Conservation (phyloP, 768 basidiomycete species). For the Phlebiopsis gigantea region DNA sequence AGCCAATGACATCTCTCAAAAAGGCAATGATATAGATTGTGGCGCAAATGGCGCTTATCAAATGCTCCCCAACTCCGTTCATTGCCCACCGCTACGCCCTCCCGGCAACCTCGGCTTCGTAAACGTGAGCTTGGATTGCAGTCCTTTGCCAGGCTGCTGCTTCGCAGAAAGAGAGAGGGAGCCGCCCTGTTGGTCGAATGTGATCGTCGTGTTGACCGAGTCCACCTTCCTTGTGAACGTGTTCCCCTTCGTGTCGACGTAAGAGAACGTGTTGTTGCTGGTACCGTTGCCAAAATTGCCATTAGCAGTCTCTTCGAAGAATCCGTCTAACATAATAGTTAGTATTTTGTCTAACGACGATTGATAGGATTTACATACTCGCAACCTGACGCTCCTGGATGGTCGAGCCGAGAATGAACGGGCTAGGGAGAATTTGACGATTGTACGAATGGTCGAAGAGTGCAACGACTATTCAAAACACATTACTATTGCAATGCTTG, state of each 20-base stretch:
- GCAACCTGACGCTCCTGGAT: slow-evolving; percentile 28
- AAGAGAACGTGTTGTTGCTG: slow-evolving; percentile 62
- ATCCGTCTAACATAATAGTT: slow-evolving; percentile 36
- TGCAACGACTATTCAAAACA: slow-evolving; percentile 40
- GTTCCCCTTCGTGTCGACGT: slow-evolving; percentile 53
- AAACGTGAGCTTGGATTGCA: slow-evolving; percentile 7
- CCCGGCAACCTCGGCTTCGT: slow-evolving; percentile 34
- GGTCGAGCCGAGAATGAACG: slow-evolving; percentile 52
- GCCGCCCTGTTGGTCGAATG: slow-evolving; percentile 52
- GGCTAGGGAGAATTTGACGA: slow-evolving; percentile 50
- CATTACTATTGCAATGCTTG: background rate
- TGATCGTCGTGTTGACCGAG: slow-evolving; percentile 57
- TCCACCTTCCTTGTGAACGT: slow-evolving; percentile 58
- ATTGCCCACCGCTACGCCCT: slow-evolving; percentile 21
- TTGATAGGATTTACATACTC: background rate
- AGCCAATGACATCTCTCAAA: background rate
- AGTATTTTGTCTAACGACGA: background rate
- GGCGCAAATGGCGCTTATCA: slow-evolving; percentile 3
- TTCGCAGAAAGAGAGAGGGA: slow-evolving; percentile 27
- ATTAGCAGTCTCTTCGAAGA: slow-evolving; percentile 37
- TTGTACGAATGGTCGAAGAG: slow-evolving; percentile 67
- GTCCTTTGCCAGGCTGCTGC: background rate
- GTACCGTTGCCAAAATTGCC: slow-evolving; percentile 65
- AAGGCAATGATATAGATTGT: background rate
- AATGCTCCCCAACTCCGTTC: background rate